A percentile compares a stretch with the other conserved stretches of the same genome.
Evolutionary conservation across 192 early-diverging fungal species (phyloP).

Genomic region (Coemansia sp.): DNA sequence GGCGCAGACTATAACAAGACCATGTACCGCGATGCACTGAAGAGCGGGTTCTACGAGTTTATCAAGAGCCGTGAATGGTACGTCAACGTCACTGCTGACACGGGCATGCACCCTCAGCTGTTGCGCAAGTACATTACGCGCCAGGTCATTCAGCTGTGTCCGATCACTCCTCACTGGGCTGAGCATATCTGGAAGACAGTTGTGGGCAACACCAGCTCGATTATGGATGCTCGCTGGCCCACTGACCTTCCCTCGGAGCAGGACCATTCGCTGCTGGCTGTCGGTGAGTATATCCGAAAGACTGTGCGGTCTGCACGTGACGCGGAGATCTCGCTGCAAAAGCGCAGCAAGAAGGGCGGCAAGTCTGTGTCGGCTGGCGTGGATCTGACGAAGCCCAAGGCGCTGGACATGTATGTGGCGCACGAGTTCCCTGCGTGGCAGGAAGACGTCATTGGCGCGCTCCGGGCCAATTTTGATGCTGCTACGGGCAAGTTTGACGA

Average conservation of each 20-base stretch:
- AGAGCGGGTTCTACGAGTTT: conserved; percentile 88
- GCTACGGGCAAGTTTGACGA: conserved; percentile 66
- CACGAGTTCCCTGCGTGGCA: conserved; percentile 93
- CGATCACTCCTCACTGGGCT: conserved; percentile 91
- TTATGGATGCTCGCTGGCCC: conserved; percentile 72
- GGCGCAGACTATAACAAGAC: conserved; percentile 75
- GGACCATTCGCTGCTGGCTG: conserved; percentile 69
- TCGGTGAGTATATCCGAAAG: conserved; percentile 77
- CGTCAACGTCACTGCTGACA: conserved; percentile 66
- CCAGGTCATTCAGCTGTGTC: conserved; percentile 81
- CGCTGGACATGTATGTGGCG: conserved; percentile 78
- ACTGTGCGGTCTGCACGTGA: conserved; percentile 75
- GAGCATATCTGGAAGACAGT: conserved; percentile 88
- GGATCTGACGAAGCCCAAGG: conserved; percentile 63
- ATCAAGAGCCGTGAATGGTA: conserved; percentile 85
- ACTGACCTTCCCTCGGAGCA: conserved; percentile 52
- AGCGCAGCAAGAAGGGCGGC: conserved; percentile 71
- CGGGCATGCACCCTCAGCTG: conserved; percentile 85
- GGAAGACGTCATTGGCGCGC: conserved; percentile 59
- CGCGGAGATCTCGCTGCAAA: conserved; percentile 58
- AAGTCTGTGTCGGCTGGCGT: conserved; percentile 42
- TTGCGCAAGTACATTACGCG: conserved; percentile 78
- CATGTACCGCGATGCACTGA: conserved; percentile 89
- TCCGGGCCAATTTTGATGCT: conserved; percentile 59
- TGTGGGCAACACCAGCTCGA: conserved; percentile 68